Percentiles rank a stretch among this genome's conserved stretches.
Conservation (phyloP, 140 eudicot species). For the Stevia rebaudiana region DNA sequence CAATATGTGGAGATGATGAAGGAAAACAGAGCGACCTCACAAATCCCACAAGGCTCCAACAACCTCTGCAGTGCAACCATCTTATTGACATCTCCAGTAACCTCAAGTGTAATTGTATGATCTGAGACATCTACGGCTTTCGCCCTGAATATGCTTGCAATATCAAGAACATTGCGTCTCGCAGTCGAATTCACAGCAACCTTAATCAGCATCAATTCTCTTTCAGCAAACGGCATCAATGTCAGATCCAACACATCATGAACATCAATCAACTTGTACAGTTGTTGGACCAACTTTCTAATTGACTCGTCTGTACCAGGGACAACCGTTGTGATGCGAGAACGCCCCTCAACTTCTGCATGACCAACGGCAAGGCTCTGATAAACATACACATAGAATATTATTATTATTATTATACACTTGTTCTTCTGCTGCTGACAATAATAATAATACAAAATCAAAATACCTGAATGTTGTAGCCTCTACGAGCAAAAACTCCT, state of each 20-base stretch:
- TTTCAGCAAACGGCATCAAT: slow-evolving; percentile 87
- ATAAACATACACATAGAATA: not conserved
- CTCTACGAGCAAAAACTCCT: slow-evolving; percentile 97
- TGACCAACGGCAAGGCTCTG: slow-evolving; percentile 99
- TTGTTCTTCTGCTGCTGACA: too few species aligned
- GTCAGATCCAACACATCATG: slow-evolving; percentile 88
- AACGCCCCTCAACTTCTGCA: slow-evolving; percentile 87
- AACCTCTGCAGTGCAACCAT: slow-evolving; percentile 96
- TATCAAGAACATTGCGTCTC: slow-evolving; percentile 90
- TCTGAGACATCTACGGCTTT: slow-evolving; percentile 97
- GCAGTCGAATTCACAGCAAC: slow-evolving; percentile 93
- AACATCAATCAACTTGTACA: slow-evolving; percentile 78
- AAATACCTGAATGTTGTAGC: slow-evolving; percentile 87
- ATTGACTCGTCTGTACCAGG: slow-evolving; percentile 94
- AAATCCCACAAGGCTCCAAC: slow-evolving; percentile 92
- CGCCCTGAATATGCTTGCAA: slow-evolving; percentile 96
- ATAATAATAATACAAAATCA: not conserved
- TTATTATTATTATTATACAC: too few species aligned
- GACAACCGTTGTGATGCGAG: slow-evolving; percentile 96
- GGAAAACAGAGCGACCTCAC: slow-evolving; percentile 71
- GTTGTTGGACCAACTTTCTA: slow-evolving; percentile 82
- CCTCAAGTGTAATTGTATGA: slow-evolving; percentile 97
- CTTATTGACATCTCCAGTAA: slow-evolving; percentile 78
- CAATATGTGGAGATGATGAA: not conserved
- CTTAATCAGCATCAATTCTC: slow-evolving; percentile 91